Base-by-base conservation (phyloP, 108 stramenopile genomes). In the Cyclostephanos invisitatus region DNA sequence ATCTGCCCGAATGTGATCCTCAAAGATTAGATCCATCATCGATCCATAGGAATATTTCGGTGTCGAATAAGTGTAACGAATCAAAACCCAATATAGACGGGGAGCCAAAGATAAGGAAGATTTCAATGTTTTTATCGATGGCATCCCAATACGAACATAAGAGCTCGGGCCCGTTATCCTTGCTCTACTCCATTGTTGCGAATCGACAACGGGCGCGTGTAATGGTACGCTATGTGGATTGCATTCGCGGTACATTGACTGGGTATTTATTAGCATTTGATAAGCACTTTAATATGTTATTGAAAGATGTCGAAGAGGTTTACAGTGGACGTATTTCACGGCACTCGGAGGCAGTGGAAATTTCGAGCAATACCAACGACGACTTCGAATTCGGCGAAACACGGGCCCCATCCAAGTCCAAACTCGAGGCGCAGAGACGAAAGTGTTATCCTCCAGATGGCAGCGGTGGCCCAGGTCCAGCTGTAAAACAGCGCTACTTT, bases 211-310 rank as follows among this genome's bases (percentile, higher is more conserved):
- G 87, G 14, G 74, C 84, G 2, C 80, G 87, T 25, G 77, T 94
- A 20, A 76, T 91, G 37, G 64, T 91, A 20, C 81, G 93, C 44
- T 90, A 93, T 44, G 86, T 88, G 21, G 81, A 91, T 68, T 86
- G 89, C 37, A 75, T 94, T 18, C 85, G 93, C 10, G 93, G 93
- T 25, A 89, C 85, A 35, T 44, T 94, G 57, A 90, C 88, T 10
- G 93, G 93, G 3, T 80, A 64, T 56, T 71, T 94, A 37, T 62
- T 90, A 10, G 89, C 88, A 11, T 91, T 89, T 62, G 93, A 94
- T 73, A 92, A 90, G 68, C 90, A 90, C 70, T 86, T 87, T 57
- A 94, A 94, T 66, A 76, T 94, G 80, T 83, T 94, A 11, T 56
- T 94, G 63, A 75, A 68, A 53, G 87, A 92, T 77, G 91, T 86